Base-by-base conservation (phyloP, 495 filamentous ascomycete species). In the Neurospora intermedia region DNA sequence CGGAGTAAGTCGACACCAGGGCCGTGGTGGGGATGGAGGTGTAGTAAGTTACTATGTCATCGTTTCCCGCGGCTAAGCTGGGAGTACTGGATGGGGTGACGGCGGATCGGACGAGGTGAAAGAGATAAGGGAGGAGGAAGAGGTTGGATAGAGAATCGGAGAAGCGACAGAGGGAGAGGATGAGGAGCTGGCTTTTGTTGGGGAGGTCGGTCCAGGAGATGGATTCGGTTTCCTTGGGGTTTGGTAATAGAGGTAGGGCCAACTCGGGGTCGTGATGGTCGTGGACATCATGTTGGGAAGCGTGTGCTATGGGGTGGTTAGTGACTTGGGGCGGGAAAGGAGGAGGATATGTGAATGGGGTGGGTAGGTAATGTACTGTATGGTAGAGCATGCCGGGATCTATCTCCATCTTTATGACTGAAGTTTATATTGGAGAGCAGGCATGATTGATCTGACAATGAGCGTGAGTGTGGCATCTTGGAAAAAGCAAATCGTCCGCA, bases 91-190 rank as follows among this genome's bases (percentile, higher is more conserved):
- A n/a, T 20, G 76, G 18, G 9, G 75, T 69, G 10, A 80, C 76
- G 23, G 88, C 84, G 45, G 87, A 88, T 69, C 84, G 83, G 38
- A 89, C 82, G 69, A 88, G 86, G 78, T 86, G 87, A 78, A 86
- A 89, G 71, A 89, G 82, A 74, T 89, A 89, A 5, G 85, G 78
- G 4, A 87, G 83, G 11, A 89, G 79, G 38, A 80, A 83, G 31
- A 85, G 83, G 72, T 86, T 85, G 27, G 85, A 83, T 38, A 88
- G 78, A 2, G 88, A 85, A 11, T 4, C 40, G 40, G 85, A 85
- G 6, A 88, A 78, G 3, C 85, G 84, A 23, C 84, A 82, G n/a
- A 88, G 79, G 6, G 84, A 84, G 0, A 88, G 81, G 66, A 88
- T 80, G 70, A 86, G 79, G 13, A 88, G 82, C 48, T 88, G 87